A percentile compares a stretch with the other conserved stretches of the same genome.
These are phyloP conservation scores for Sporothrix luriei DNA, from an alignment of 2,329 filamentous ascomycete genomes.

Conservation along the genomic window DNA sequence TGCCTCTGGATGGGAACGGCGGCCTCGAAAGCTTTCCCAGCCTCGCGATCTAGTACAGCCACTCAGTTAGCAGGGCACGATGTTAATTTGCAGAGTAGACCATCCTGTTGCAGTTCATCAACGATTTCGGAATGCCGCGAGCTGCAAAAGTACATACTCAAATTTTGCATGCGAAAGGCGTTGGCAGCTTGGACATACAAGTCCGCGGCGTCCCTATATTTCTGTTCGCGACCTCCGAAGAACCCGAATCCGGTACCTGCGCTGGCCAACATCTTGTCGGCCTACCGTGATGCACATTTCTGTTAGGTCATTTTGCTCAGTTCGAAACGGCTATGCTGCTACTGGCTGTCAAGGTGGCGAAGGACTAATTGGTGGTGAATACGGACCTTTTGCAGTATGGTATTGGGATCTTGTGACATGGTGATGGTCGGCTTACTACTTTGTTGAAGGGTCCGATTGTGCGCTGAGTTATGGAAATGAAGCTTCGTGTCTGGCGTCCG, in stretches of 20 bases:
- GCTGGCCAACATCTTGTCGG: slow-evolving; percentile 77
- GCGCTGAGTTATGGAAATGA: not conserved
- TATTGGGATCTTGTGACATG: slow-evolving; percentile 66
- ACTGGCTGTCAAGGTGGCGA: not conserved
- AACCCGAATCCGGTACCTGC: slow-evolving; percentile 83
- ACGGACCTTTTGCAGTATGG: slow-evolving; percentile 73
- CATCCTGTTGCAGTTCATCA: not conserved
- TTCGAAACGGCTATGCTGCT: not conserved
- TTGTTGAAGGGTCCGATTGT: not conserved
- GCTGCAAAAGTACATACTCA: slow-evolving; percentile 58
- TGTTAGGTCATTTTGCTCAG: not conserved
- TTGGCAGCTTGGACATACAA: slow-evolving; percentile 87
- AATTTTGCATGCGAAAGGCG: slow-evolving; percentile 84
- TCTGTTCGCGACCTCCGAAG: slow-evolving; percentile 84
- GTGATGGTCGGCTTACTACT: not conserved
- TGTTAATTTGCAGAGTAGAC: not conserved
- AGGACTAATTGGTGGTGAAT: not conserved
- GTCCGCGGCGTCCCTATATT: slow-evolving; percentile 86
- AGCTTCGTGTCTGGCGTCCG: not conserved
- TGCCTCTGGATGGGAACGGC: slow-evolving; percentile 78
- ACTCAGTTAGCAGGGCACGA: slow-evolving; percentile 6
- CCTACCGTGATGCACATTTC: slow-evolving; percentile 54
- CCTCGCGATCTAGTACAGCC: slow-evolving; percentile 68
- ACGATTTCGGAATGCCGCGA: not conserved
- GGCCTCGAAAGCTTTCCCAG: slow-evolving; percentile 82